Base-by-base conservation (phyloP, 768 basidiomycete species). In the Suillus luteus region DNA sequence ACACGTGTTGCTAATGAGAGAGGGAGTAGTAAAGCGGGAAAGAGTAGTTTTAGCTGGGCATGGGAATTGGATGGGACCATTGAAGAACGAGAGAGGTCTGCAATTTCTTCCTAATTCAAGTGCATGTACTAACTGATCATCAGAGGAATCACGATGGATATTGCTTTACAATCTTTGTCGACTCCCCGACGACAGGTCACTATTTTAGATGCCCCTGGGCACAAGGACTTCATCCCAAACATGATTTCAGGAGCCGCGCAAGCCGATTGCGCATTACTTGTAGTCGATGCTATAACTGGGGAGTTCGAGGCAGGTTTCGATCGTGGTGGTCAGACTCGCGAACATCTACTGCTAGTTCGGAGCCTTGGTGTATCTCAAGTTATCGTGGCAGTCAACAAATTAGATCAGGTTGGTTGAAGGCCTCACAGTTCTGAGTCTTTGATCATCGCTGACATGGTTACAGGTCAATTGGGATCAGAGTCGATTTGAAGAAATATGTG, bases 161-260 rank as follows among this genome's bases (percentile, higher is more conserved):
- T 99, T 62, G 96, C 95, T 2, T 82, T 89, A 60, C 91, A 95
- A 70, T 86, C 88, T 51, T 80, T 94, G 64, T 74, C 83, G 6
- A 98, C 95, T 0, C 78, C 86, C 0, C 83, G 89, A 66, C 84
- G 91, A 58, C 84, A 87, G 66, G 88, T 99, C 67, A 97, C 95
- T 1, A 86, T 99, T n/a, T 85, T 99, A 37, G 97, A 99, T 70
- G 96, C 96, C 0, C 97, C 97, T 0, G 97, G 97, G 0, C 97
- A 99, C 76, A 91, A 89, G 67, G 97, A 99, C 72, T 99, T 99
- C 70, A 91, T 99, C 66, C 97, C 97, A 1, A 99, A 99, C 73
- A 99, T 99, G 96, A 99, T 99, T 60, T 98, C 96, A 0, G 97
- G 97, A 1, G 96, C 97, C 8, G 89, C 96, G 2, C 97, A 98